Evolutionary conservation across 2,329 filamentous ascomycete genomes (phyloP).

Genomic region (Aspergillus awamori): DNA sequence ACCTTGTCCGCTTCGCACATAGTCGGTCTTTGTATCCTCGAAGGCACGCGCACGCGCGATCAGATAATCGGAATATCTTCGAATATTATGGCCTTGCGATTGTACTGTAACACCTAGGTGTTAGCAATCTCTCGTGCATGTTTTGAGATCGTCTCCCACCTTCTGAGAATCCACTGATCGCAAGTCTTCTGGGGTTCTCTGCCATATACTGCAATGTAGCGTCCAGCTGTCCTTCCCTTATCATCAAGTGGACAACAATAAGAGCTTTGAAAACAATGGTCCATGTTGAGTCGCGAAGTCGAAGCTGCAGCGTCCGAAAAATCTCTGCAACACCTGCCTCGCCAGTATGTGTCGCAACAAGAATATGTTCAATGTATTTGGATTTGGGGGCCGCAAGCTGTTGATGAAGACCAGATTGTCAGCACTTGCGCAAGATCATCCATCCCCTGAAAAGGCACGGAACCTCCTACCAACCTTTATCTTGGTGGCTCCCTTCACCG

Average conservation of each 20-base stretch:
- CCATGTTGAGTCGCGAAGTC: constrained; percentile 95
- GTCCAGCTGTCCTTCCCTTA: constrained; percentile 88
- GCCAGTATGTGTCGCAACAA: constrained; percentile 90
- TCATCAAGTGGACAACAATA: constrained; percentile 96
- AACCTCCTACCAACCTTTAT: constrained; percentile 70
- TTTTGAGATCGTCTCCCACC: constrained; percentile 61
- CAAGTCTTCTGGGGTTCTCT: constrained; percentile 78
- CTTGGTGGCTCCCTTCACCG: constrained; percentile 97
- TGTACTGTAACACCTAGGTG: constrained; percentile 64
- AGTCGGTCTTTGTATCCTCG: constrained; percentile 83
- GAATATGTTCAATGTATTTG: constrained; percentile 98
- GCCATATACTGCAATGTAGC: constrained; percentile 84
- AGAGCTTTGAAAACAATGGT: constrained; percentile 99
- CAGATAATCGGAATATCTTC: constrained; percentile 87
- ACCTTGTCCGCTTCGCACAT: constrained; percentile 79
- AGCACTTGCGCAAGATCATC: constrained; percentile 9
- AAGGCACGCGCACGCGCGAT: constrained; percentile 79
- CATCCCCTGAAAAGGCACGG: neutral
- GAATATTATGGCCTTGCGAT: constrained; percentile 91
- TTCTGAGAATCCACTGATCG: constrained; percentile 89
- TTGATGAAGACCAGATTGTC: constrained; percentile 25
- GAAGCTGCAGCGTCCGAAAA: constrained; percentile 85
- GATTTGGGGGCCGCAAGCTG: constrained; percentile 95
- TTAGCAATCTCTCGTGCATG: constrained; percentile 39
- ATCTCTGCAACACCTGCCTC: constrained; percentile 95